These are phyloP conservation scores for Graphilbum fragrans DNA, from an alignment of 2,329 filamentous ascomycete genomes.

Conservation along the genomic window DNA sequence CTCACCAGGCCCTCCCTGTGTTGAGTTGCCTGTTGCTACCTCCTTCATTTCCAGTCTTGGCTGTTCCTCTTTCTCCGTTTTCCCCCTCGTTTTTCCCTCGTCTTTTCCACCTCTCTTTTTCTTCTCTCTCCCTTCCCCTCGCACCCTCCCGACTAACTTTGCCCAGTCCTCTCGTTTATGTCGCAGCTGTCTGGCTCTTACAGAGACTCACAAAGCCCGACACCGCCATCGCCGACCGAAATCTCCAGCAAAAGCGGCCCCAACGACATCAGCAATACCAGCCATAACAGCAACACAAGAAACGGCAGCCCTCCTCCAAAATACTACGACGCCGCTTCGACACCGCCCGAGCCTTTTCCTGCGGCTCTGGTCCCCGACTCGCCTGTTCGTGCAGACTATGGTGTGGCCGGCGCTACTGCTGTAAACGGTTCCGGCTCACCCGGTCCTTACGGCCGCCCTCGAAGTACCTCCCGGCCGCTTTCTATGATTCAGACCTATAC, in stretches of 20 bases:
- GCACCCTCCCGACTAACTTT: slow-evolving; percentile 6
- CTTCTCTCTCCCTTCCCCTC: background rate
- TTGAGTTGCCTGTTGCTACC: too few species aligned
- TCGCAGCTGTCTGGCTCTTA: slow-evolving; percentile 55
- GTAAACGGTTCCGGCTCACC: slow-evolving; percentile 27
- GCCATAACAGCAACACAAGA: slow-evolving; percentile 10
- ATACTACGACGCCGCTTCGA: background rate
- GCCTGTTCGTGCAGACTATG: slow-evolving; percentile 24
- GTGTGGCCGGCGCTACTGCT: slow-evolving; percentile 13
- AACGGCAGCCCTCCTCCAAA: background rate
- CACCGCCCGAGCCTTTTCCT: slow-evolving; percentile 7
- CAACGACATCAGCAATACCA: slow-evolving; percentile 23
- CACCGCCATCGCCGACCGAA: slow-evolving; percentile 29
- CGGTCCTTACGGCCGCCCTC: slow-evolving; percentile 28
- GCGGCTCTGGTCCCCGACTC: slow-evolving; percentile 12
- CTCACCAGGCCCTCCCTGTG: too few species aligned
- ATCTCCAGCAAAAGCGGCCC: slow-evolving; percentile 6
- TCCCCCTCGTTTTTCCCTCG: background rate
- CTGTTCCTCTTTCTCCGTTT: background rate
- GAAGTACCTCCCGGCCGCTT: slow-evolving; percentile 54
- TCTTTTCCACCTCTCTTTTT: background rate
- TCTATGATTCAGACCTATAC: slow-evolving; percentile 83
- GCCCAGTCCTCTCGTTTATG: slow-evolving; percentile 76
- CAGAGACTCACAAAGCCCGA: slow-evolving; percentile 27
- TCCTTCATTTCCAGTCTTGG: too few species aligned